Evolutionary conservation across 192 early-diverging fungal genomes (phyloP).

Genomic region (Linnemannia exigua): DNA sequence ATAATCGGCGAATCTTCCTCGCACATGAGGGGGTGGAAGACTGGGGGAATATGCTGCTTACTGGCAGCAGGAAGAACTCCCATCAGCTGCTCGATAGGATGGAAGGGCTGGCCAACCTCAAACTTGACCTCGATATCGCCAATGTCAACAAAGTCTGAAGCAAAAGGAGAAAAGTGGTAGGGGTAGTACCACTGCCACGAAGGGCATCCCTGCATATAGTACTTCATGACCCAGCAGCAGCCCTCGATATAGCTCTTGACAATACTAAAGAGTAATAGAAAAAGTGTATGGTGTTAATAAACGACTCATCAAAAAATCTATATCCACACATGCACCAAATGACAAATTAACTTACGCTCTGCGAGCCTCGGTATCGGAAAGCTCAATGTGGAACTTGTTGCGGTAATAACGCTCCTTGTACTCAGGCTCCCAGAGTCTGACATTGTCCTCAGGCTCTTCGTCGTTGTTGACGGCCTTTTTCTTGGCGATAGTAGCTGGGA

Average conservation of each 20-base stretch:
- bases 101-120: constrained; percentile 87
- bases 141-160: constrained; percentile 86
- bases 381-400: constrained; percentile 75
- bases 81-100: constrained; percentile 97
- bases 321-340: not conserved
- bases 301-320: not conserved
- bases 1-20: constrained; percentile 86
- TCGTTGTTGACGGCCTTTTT: constrained; percentile 57
- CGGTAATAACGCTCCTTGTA: constrained; percentile 83
- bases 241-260: constrained; percentile 92
- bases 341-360: constrained; percentile 59
- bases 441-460: constrained; percentile 72
- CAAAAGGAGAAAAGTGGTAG: constrained; percentile 95
- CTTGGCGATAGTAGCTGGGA: constrained; percentile 57
- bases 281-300: not conserved
- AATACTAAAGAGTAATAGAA: constrained; percentile 57
- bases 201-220: constrained; percentile 88
- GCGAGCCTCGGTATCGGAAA: constrained; percentile 68
- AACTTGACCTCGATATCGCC: constrained; percentile 81
- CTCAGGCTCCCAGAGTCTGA: constrained; percentile 82
- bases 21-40: constrained; percentile 86
- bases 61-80: constrained; percentile 92
- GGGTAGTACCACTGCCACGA: constrained; percentile 99
- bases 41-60: constrained; percentile 75
- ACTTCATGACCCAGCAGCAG: constrained; percentile 95